Evolutionary conservation across 148 eudicot species (phyloP).

Genomic region (Silene latifolia): DNA sequence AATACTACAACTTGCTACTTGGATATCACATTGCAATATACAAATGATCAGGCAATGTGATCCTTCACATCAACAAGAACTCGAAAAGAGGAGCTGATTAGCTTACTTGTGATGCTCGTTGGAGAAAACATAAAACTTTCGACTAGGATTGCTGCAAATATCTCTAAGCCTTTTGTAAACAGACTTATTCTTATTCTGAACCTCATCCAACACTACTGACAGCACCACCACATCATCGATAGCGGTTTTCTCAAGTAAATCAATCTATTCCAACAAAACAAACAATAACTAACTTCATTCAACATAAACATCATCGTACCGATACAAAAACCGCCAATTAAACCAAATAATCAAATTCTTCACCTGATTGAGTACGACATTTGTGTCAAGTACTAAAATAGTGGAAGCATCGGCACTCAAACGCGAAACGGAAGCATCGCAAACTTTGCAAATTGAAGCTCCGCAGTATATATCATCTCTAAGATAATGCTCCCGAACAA

Average conservation of each 20-base stretch:
- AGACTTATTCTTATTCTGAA: slow-evolving; percentile 80
- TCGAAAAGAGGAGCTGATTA: not conserved
- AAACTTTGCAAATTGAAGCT: slow-evolving; percentile 55
- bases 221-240: slow-evolving; percentile 81
- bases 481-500: slow-evolving; percentile 87
- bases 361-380: slow-evolving; percentile 95
- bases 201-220: slow-evolving; percentile 86
- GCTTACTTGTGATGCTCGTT: slow-evolving; percentile 90
- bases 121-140: slow-evolving; percentile 80
- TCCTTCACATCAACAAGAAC: slow-evolving; percentile 3
- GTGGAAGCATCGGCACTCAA: slow-evolving; percentile 50
- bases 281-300: slow-evolving; percentile 6
- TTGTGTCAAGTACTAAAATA: slow-evolving; percentile 69
- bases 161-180: slow-evolving; percentile 85
- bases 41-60: not conserved
- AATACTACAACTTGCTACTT: not conserved
- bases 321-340: not conserved
- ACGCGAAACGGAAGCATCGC: slow-evolving; percentile 58
- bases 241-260: slow-evolving; percentile 85
- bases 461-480: slow-evolving; percentile 96
- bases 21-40: not conserved
- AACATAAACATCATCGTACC: not conserved
- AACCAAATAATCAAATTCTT: not conserved
- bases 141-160: slow-evolving; percentile 63
- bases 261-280: slow-evolving; percentile 60